Conservation (phyloP, 2,329 filamentous ascomycete species). For the Aspergillus japonicus region DNA sequence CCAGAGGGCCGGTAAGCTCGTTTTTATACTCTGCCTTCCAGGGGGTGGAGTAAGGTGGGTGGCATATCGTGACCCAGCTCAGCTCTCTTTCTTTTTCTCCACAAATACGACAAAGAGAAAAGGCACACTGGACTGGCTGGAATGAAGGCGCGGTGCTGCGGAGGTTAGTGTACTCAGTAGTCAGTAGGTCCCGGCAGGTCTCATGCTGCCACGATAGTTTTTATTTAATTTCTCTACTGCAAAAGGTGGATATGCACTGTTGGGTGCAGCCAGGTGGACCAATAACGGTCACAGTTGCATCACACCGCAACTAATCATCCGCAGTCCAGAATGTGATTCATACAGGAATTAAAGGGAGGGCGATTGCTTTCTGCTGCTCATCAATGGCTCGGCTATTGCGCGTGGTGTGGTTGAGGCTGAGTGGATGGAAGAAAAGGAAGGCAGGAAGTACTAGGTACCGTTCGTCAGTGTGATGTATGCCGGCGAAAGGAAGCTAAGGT, state of each 20-base stretch:
- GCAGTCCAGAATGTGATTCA: neutral
- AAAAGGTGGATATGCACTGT: too few relatives aligned
- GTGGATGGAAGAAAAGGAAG: too few relatives aligned
- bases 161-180: neutral
- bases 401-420: neutral
- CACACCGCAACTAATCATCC: constrained; percentile 12
- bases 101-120: neutral
- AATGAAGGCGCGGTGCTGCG: neutral
- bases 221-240: neutral
- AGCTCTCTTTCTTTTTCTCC: too few relatives aligned
- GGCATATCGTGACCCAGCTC: neutral
- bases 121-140: neutral
- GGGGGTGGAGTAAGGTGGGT: neutral
- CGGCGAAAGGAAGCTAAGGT: neutral
- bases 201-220: neutral
- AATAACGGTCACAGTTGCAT: constrained; percentile 12
- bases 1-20: neutral
- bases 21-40: neutral
- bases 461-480: constrained; percentile 8
- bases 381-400: neutral
- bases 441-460: neutral
- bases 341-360: neutral
- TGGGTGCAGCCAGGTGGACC: constrained; percentile 1
- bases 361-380: neutral
- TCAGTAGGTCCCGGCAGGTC: neutral